phyloP scores from a whole-genome alignment of 176 grass and related monocot genomes.

The Rhynchospora tenuis region DNA sequence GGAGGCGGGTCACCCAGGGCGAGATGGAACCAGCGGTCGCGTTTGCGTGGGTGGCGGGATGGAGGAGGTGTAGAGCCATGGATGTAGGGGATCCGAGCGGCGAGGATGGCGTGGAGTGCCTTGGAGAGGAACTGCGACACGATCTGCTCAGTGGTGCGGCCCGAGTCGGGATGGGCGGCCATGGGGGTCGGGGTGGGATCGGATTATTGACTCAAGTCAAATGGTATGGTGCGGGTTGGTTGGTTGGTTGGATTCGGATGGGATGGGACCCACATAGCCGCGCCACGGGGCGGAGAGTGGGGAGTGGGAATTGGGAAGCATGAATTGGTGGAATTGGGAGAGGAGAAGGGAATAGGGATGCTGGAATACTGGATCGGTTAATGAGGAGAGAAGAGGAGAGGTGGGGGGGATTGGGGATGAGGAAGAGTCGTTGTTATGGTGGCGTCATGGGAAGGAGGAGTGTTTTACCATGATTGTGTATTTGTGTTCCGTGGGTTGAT shows the following conservation, averaged over 20 bases:
- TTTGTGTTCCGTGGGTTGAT: conserved; percentile 11
- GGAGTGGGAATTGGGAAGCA: conserved; percentile 13
- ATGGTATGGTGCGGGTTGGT: neutral
- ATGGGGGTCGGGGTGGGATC: conserved; percentile 21
- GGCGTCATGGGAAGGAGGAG: conserved; percentile 27
- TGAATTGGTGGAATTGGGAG: conserved; percentile 7
- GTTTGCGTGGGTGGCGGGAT: conserved; percentile 22
- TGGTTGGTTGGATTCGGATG: neutral
- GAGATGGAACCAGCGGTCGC: conserved; percentile 82
- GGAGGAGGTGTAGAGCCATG: conserved; percentile 2
- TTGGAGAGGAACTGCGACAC: conserved; percentile 74
- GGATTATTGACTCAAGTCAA: neutral
- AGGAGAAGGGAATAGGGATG: conserved; percentile 13
- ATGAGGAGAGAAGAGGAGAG: conserved; percentile 28
- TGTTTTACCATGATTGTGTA: conserved; percentile 22
- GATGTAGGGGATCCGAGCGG: conserved; percentile 54
- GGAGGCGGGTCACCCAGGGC: conserved; percentile 51
- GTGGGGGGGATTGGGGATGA: neutral
- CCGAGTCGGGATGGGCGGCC: conserved; percentile 59
- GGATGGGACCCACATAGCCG: conserved; percentile 1
- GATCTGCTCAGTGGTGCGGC: conserved; percentile 69
- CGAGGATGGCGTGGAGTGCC: conserved; percentile 68
- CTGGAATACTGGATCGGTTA: conserved; percentile 24
- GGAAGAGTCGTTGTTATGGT: conserved; percentile 37
- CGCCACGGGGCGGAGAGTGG: conserved; percentile 5